Evolutionary conservation across 805 yeast species (phyloP).

Genomic region (Ogataea populi-albae): DNA sequence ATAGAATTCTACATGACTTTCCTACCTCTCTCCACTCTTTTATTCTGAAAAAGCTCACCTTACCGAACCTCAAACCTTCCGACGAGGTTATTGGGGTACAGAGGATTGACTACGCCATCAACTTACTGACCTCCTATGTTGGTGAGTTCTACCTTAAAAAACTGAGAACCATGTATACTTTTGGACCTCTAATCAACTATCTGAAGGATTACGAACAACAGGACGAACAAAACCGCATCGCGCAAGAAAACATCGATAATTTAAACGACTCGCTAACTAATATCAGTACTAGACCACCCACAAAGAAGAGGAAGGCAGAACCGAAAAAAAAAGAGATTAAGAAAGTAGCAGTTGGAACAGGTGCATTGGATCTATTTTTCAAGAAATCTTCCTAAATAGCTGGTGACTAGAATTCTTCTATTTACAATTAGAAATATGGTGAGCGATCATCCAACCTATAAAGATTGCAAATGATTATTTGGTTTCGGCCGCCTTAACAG

Average conservation of each 20-base stretch:
- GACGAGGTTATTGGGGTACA: conserved; percentile 35
- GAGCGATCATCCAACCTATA: neutral
- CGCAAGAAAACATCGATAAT: conserved; percentile 31
- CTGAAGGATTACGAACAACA: conserved; percentile 19
- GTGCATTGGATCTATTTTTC: conserved; percentile 70
- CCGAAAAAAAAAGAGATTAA: conserved; percentile 34
- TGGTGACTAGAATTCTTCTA: conserved; percentile 2
- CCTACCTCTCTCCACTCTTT: conserved; percentile 31
- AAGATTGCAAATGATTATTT: neutral
- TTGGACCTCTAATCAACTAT: conserved; percentile 15
- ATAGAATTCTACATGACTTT: conserved; percentile 33
- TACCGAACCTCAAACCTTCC: conserved; percentile 32
- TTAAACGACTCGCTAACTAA: conserved; percentile 28
- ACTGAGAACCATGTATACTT: conserved; percentile 23
- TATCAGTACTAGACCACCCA: conserved; percentile 11
- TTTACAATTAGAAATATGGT: conserved; percentile 3
- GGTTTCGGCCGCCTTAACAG: conserved; percentile 1
- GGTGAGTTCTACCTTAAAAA: conserved; percentile 27
- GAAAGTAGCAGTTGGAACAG: conserved; percentile 52
- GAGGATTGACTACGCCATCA: conserved; percentile 41
- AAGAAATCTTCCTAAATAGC: conserved; percentile 31
- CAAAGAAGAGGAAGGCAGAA: conserved; percentile 23
- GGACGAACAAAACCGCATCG: conserved; percentile 23
- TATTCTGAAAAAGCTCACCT: conserved; percentile 16
- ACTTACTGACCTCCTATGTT: conserved; percentile 46